Evolutionary conservation across 2,329 filamentous ascomycete genomes (phyloP), one percentile per base, ranked within the genome.

Genomic region (Pseudogymnoascus sp.): DNA sequence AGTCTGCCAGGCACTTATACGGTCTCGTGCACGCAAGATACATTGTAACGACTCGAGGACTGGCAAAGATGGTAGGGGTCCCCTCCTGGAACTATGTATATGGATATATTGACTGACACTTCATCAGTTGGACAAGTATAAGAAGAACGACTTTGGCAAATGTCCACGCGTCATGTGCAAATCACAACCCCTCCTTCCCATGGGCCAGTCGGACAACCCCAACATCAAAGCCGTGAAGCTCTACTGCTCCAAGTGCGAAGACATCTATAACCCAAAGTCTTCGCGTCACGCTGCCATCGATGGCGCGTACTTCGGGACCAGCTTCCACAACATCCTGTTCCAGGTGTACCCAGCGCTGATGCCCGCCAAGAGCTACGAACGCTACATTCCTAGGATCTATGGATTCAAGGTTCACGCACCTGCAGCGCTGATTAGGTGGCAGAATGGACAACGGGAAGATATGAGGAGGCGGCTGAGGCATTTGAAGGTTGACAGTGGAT

Each of bases 301-400:
- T 74, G 95, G 95, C 66, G 95, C 95, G 67, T 99, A 97, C 82
- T 99, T 99, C 70, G 95, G 95, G 69, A 93, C 93, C 58, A 96
- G 91, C 2, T 99, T 99, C 81, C 93, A 97, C 82, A 97, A 97
- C 78, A 97, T 99, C 77, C 86, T 99, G 66, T 97, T 99, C 81
- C 95, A 99, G 76, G 95, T 99, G 62, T 97, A 97, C 75, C 93
- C 95, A 5, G 87, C 90, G 23, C 83, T 99, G 69, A 86, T 96
- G 60, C 95, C 95, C 2, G 81, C 86, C 68, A 99, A 97, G 82
- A 91, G 86, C 69, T 81, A 87, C 66, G 87, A 91, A 67, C 86
- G 95, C 68, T 97, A 97, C 77, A 85, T 93, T 63, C 95, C 95
- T 23, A 86, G 90, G 63, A 89, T 96, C 65, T 99, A 95, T 75